These are phyloP conservation scores for Ganoderma sinense DNA, from an alignment of 1,284 basidiomycete species.

Conservation along the genomic window DNA sequence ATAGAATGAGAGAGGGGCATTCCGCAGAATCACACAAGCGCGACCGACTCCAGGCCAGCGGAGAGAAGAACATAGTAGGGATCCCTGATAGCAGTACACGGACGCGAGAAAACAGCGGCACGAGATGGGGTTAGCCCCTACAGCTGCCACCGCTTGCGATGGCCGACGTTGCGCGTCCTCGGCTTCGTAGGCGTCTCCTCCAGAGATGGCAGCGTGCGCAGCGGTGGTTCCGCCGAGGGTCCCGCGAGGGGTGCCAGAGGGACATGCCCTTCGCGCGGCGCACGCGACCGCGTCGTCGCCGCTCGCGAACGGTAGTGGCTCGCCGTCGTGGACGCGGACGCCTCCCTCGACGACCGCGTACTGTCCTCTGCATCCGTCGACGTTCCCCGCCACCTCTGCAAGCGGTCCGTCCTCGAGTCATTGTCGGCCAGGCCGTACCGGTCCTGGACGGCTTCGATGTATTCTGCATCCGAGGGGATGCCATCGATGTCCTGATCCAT, in stretches of 20 bases:
- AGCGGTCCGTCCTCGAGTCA: conserved; percentile 29
- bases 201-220: conserved; percentile 42
- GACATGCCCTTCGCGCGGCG: conserved; percentile 13
- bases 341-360: conserved; percentile 22
- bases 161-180: conserved; percentile 49
- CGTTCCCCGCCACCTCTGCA: conserved; percentile 28
- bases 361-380: conserved; percentile 27
- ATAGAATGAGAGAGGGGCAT: conserved; percentile 4
- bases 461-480: conserved; percentile 57
- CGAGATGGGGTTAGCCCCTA: conserved; percentile 5
- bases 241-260: conserved; percentile 20
- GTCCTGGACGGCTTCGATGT: conserved; percentile 48
- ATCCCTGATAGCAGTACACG: conserved; percentile 16
- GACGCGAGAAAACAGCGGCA: not conserved
- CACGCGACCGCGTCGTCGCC: conserved; percentile 16
- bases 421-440: conserved; percentile 45
- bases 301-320: conserved; percentile 25
- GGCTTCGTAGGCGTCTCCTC: conserved; percentile 74
- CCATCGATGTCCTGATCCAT: conserved; percentile 72
- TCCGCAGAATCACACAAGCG: conserved; percentile 18
- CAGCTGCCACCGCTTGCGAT: conserved; percentile 39
- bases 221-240: conserved; percentile 30
- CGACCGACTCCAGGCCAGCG: conserved; percentile 12
- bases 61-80: conserved; percentile 6
- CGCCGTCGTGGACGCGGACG: conserved; percentile 7